Percentiles rank a stretch among this genome's conserved stretches.
These are phyloP conservation scores for Neoboletus subvelutipes DNA, from an alignment of 768 basidiomycete species.

Conservation along the genomic window DNA sequence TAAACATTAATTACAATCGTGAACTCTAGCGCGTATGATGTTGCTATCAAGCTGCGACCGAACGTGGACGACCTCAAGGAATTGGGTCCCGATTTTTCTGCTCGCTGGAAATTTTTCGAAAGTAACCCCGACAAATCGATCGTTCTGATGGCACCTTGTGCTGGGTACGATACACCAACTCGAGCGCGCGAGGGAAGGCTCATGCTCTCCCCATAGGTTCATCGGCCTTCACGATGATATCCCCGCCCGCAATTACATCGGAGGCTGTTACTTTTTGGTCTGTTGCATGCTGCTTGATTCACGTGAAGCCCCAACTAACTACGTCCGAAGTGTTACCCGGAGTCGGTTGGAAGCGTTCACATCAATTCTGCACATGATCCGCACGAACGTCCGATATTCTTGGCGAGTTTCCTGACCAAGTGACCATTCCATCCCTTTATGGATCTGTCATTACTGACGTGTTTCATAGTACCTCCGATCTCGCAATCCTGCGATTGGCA, in stretches of 20 bases:
- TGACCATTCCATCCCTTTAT: constrained; percentile 22
- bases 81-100: constrained; percentile 48
- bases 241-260: constrained; percentile 16
- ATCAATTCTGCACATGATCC: constrained; percentile 42
- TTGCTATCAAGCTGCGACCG: constrained; percentile 58
- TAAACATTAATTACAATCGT: neutral
- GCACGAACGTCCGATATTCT: constrained; percentile 42
- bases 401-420: constrained; percentile 47
- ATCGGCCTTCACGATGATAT: constrained; percentile 11
- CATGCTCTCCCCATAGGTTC: constrained; percentile 2
- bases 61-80: constrained; percentile 45
- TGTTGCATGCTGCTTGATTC: neutral
- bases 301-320: neutral
- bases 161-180: constrained; percentile 34
- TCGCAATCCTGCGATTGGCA: constrained; percentile 25
- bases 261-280: constrained; percentile 32
- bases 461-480: constrained; percentile 22
- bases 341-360: constrained; percentile 47
- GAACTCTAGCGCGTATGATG: constrained; percentile 47
- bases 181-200: neutral
- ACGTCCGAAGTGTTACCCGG: constrained; percentile 39
- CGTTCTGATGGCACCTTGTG: constrained; percentile 41
- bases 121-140: constrained; percentile 57
- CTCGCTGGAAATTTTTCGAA: constrained; percentile 53
- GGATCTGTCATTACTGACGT: neutral